phyloP scores from a whole-genome alignment of 2,329 filamentous ascomycete species.

The Aspergillus sergii region DNA sequence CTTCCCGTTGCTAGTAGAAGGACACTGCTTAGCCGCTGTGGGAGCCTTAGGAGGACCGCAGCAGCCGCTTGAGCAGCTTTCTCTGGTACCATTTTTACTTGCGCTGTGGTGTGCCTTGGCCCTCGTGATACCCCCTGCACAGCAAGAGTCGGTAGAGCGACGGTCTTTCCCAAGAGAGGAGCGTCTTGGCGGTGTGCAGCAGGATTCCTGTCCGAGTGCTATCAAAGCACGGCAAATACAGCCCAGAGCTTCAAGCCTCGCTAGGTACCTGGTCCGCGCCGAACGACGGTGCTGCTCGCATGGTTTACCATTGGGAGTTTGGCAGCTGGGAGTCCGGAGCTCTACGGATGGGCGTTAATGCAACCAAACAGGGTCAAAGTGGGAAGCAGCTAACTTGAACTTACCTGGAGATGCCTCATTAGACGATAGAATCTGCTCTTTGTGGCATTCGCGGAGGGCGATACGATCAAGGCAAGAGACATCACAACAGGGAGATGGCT shows the following conservation, averaged over 20 bases:
- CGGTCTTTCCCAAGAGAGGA: constrained; percentile 5
- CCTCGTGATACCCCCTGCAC: constrained; percentile 4
- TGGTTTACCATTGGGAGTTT: constrained; percentile 26
- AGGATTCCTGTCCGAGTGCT: constrained; percentile 55
- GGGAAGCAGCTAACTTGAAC: not conserved
- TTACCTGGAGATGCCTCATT: constrained; percentile 2
- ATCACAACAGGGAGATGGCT: constrained; percentile 47
- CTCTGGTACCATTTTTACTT: not conserved
- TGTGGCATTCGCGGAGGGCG: constrained; percentile 46
- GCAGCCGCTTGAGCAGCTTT: not conserved
- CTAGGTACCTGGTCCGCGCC: constrained; percentile 44
- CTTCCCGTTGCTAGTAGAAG: not conserved
- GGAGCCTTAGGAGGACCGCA: not conserved
- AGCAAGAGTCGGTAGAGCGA: constrained; percentile 12
- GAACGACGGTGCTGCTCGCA: constrained; percentile 44
- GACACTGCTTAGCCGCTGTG: not conserved
- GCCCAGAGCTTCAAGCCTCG: constrained; percentile 52
- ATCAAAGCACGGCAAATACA: constrained; percentile 59
- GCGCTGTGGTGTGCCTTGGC: not conserved
- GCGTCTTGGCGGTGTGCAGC: constrained; percentile 42
- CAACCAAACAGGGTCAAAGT: not conserved
- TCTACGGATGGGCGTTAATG: not conserved
- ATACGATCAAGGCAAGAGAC: constrained; percentile 48
- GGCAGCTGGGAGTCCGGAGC: constrained; percentile 3
- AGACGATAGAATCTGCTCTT: constrained; percentile 2